Evolutionary conservation across 495 filamentous ascomycete species (phyloP).

Genomic region (Penicillium manginii): DNA sequence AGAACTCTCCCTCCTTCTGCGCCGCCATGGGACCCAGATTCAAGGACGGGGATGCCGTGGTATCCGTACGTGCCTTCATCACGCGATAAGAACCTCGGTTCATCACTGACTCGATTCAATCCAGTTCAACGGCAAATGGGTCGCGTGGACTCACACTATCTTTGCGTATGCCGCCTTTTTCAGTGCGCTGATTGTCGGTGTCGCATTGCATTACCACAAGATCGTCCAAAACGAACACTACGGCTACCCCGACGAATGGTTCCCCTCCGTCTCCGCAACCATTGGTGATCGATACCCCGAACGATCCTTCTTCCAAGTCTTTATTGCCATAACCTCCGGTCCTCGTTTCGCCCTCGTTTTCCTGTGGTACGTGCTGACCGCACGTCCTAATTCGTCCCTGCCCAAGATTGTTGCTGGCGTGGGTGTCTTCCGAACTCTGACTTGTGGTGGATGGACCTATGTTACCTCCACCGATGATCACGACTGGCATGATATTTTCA

Average conservation of each 20-base stretch:
- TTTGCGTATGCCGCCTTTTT: conserved; percentile 90
- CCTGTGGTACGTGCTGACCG: conserved; percentile 89
- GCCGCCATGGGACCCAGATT: conserved; percentile 76
- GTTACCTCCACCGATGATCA: conserved; percentile 98
- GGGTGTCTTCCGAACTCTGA: conserved; percentile 86
- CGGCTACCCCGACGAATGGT: conserved; percentile 98
- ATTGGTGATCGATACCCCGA: conserved; percentile 99
- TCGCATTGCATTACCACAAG: conserved; percentile 88
- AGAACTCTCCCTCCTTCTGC: conserved; percentile 28
- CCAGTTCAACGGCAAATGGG: conserved; percentile 86
- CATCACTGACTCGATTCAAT: conserved; percentile 17
- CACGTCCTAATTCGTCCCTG: conserved; percentile 69
- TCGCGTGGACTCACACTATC: conserved; percentile 84
- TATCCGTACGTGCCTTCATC: conserved; percentile 56
- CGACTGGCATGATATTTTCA: conserved; percentile 98
- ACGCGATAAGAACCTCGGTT: conserved; percentile 17
- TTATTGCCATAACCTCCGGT: conserved; percentile 94
- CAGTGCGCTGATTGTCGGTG: conserved; percentile 84
- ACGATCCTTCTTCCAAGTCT: conserved; percentile 92
- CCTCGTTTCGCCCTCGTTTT: conserved; percentile 91
- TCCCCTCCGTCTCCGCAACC: conserved; percentile 97
- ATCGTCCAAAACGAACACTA: conserved; percentile 98
- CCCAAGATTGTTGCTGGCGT: conserved; percentile 81
- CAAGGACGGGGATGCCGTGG: conserved; percentile 86
- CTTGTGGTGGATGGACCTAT: conserved; percentile 98